Conservation (phyloP, 1,284 basidiomycete species). For the Moniliella sp. region DNA sequence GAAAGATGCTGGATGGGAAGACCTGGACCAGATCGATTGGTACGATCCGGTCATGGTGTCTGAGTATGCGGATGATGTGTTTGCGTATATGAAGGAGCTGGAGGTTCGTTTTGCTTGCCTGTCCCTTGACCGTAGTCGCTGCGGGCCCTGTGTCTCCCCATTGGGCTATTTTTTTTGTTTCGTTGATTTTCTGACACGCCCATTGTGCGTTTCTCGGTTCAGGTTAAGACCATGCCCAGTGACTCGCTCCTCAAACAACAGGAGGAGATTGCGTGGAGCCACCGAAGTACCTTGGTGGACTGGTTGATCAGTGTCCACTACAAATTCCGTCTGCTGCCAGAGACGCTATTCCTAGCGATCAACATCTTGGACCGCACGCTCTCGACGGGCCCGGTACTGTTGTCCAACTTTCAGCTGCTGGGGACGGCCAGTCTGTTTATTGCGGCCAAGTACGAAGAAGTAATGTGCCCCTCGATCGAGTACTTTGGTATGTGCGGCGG, state of each 20-base stretch:
- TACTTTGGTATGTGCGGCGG: constrained; percentile 48
- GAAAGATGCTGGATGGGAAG: constrained; percentile 49
- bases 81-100: constrained; percentile 62
- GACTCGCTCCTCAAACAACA: constrained; percentile 27
- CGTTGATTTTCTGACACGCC: too few relatives aligned
- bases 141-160: not conserved
- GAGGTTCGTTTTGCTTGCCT: constrained; percentile 37
- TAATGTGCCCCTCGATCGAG: constrained; percentile 64
- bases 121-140: too few relatives aligned
- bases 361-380: constrained; percentile 96
- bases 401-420: constrained; percentile 80
- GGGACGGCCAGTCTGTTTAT: constrained; percentile 83
- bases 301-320: constrained; percentile 91
- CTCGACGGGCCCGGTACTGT: constrained; percentile 63
- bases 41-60: constrained; percentile 89
- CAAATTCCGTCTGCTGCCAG: constrained; percentile 76
- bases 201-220: too few relatives aligned
- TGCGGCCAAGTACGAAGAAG: constrained; percentile 85
- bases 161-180: too few relatives aligned
- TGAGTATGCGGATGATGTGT: constrained; percentile 85
- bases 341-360: constrained; percentile 80
- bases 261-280: constrained; percentile 27
- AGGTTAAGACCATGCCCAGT: constrained; percentile 23
- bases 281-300: constrained; percentile 70
- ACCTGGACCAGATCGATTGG: constrained; percentile 75